Percentiles rank a stretch among this genome's conserved stretches.
Evolutionary conservation across 352 stramenopile species (phyloP).

Genomic region (Ophiocytium majus): DNA sequence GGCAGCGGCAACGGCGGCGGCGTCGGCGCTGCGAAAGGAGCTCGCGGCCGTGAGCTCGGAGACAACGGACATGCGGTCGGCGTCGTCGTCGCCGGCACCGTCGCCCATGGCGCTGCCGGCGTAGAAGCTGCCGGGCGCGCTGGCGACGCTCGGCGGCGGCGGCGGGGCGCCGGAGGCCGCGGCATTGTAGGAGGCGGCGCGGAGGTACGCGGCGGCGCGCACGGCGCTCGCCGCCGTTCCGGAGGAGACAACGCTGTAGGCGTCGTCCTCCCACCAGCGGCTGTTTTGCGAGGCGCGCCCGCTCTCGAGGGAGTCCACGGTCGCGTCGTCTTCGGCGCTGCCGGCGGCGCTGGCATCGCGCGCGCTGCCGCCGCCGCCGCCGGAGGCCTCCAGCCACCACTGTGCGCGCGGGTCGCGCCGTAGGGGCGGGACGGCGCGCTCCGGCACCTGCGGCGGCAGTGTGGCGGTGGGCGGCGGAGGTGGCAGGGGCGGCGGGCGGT

Average conservation of each 20-base stretch:
- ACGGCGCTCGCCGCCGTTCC: neutral
- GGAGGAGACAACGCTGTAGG: neutral
- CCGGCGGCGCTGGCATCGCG: neutral
- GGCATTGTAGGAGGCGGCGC: neutral
- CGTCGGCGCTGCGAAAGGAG: neutral
- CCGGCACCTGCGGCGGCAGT: neutral
- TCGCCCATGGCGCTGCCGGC: neutral
- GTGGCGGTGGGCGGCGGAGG: too few relatives aligned
- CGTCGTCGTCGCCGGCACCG: neutral
- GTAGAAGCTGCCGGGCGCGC: neutral
- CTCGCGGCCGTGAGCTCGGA: constrained; percentile 7
- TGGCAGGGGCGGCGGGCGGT: too few relatives aligned
- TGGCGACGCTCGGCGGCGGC: neutral
- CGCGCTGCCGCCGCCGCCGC: neutral
- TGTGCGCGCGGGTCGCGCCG: neutral
- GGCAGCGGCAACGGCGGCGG: too few relatives aligned
- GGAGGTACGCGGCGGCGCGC: neutral
- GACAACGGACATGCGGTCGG: constrained; percentile 9
- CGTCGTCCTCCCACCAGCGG: constrained; percentile 21
- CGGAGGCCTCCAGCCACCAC: constrained; percentile 6
- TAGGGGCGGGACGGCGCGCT: neutral
- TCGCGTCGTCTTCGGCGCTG: neutral
- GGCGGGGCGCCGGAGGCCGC: neutral
- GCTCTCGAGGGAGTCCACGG: constrained; percentile 4
- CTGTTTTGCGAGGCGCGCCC: neutral